These are phyloP conservation scores for Craterostigma plantagineum DNA, from an alignment of 257 asterid species.

Conservation along the genomic window DNA sequence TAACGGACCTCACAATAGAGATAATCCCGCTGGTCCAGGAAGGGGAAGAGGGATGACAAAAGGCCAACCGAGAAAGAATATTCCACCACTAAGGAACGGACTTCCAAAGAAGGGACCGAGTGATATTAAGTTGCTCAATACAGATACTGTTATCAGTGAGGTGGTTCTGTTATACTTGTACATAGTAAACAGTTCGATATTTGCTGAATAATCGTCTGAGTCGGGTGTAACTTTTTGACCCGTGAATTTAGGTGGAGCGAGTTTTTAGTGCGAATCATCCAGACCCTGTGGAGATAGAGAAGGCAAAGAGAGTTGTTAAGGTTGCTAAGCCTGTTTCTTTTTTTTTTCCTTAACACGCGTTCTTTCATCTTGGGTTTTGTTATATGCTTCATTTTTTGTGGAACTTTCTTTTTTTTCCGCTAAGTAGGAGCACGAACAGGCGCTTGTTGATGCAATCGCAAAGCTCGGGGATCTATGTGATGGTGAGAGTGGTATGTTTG, in stretches of 20 bases:
- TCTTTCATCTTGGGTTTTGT: no score
- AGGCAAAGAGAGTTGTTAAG: conserved; percentile 46
- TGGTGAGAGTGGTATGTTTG: conserved; percentile 60
- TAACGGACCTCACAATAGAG: conserved; percentile 19
- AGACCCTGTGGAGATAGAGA: conserved; percentile 43
- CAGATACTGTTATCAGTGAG: conserved; percentile 51
- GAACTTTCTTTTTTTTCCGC: no score
- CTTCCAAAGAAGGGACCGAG: conserved; percentile 31
- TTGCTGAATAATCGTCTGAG: background rate
- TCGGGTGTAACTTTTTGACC: conserved; percentile 7
- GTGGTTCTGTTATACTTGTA: conserved; percentile 12
- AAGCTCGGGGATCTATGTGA: conserved; percentile 62
- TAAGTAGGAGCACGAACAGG: conserved; percentile 66
- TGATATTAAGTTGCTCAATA: conserved; percentile 44
- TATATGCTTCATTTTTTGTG: no score
- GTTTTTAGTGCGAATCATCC: conserved; percentile 32
- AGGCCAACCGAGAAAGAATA: conserved; percentile 25
- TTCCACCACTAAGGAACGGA: conserved; percentile 39
- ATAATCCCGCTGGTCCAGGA: conserved; percentile 29
- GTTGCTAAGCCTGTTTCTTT: conserved; percentile 11
- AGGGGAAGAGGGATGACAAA: conserved; percentile 39
- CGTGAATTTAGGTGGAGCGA: conserved; percentile 38
- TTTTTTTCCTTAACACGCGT: conserved; percentile 6
- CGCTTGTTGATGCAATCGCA: conserved; percentile 55
- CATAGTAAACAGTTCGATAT: background rate